These are phyloP conservation scores for Citrus reticulata DNA, from an alignment of 345 rosid genomes.

Conservation along the genomic window DNA sequence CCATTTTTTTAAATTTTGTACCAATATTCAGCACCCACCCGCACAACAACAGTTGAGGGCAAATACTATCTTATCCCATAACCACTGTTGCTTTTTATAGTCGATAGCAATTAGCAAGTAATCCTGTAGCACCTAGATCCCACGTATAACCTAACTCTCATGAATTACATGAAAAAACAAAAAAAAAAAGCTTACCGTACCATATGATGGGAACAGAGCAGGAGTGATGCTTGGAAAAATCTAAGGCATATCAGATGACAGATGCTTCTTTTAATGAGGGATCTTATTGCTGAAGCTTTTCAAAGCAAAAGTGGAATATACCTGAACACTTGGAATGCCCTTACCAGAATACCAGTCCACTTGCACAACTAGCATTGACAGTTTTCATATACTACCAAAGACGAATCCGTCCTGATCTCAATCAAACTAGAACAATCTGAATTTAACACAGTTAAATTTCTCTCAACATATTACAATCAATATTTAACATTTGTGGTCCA, in stretches of 20 bases:
- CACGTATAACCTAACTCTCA: background rate
- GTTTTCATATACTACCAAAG: background rate
- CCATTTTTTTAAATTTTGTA: too few relatives aligned
- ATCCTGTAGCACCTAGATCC: too few relatives aligned
- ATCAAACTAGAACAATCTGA: background rate
- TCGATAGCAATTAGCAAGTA: too few relatives aligned
- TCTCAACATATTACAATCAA: background rate
- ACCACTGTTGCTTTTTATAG: too few relatives aligned
- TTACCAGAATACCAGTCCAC: background rate
- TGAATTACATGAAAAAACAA: background rate
- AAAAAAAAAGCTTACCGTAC: background rate
- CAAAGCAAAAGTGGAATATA: background rate
- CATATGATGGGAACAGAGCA: background rate
- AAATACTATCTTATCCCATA: too few relatives aligned
- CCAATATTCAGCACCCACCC: too few relatives aligned
- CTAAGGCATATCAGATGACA: background rate
- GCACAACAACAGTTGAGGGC: too few relatives aligned
- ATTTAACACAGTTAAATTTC: background rate
- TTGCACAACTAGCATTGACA: background rate
- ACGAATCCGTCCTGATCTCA: background rate
- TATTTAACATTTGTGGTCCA: slow-evolving; percentile 6
- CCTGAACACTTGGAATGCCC: background rate
- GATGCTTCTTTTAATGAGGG: background rate
- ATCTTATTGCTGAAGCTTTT: background rate
- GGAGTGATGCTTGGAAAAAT: background rate